Evolutionary conservation across 2,329 filamentous ascomycete species (phyloP).

Genomic region (Fusarium phyllophilum): DNA sequence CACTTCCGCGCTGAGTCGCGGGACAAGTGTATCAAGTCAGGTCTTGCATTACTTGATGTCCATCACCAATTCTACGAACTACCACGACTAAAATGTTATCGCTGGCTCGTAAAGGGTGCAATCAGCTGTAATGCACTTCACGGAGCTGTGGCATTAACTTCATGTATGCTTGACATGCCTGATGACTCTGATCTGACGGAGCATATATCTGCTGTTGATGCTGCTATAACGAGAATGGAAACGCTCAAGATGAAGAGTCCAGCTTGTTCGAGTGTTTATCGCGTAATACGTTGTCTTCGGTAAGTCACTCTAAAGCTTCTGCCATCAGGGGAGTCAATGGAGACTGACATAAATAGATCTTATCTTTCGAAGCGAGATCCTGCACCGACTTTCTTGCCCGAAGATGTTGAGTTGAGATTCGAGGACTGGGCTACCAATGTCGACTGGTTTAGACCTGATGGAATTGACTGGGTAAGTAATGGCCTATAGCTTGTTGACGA

Average conservation of each 20-base stretch:
- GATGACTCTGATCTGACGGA: conserved; percentile 1
- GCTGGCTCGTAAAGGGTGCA: conserved; percentile 12
- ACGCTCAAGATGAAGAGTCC: conserved; percentile 8
- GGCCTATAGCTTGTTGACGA: rapidly evolving
- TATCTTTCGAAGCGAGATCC: conserved; percentile 11
- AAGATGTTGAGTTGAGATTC: conserved; percentile 7
- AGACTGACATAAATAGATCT: not conserved
- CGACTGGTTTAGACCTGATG: conserved; percentile 13
- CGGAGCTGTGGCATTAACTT: not conserved
- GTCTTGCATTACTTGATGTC: not conserved
- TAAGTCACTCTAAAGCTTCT: rapidly evolving
- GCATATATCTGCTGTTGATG: conserved; percentile 1
- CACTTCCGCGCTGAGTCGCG: conserved; percentile 5
- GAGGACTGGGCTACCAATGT: conserved; percentile 20
- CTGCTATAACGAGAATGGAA: conserved; percentile 1
- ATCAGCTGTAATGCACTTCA: conserved; percentile 7
- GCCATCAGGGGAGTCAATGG: rapidly evolving
- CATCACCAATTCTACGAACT: conserved; percentile 21
- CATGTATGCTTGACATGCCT: conserved; percentile 13
- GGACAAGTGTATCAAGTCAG: conserved; percentile 12
- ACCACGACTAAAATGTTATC: not conserved
- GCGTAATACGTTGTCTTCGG: conserved; percentile 3
- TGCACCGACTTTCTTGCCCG: not conserved
- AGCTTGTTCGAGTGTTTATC: conserved; percentile 11
- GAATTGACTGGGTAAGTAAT: conserved; percentile 16